Conservation (phyloP, 1,284 basidiomycete species). For the Xanthoconium separans region DNA sequence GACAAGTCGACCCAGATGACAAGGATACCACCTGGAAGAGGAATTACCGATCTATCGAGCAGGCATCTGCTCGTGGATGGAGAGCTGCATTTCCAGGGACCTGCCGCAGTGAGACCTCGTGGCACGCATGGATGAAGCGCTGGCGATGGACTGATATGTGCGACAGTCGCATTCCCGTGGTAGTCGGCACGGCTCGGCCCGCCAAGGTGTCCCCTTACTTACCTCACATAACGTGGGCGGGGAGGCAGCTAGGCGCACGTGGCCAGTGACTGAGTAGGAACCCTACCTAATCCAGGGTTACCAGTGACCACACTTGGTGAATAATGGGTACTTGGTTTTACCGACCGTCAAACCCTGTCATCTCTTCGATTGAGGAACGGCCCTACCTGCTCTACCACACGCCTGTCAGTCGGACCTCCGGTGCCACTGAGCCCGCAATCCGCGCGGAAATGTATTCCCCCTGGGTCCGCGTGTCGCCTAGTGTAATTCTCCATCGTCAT, state of each 20-base stretch:
- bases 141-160: slow-evolving; percentile 16
- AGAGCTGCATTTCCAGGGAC: slow-evolving; percentile 17
- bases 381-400: slow-evolving; percentile 4
- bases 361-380: slow-evolving; percentile 2
- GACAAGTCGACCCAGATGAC: slow-evolving; percentile 13
- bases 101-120: slow-evolving; percentile 17
- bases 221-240: slow-evolving; percentile 15
- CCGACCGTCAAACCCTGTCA: slow-evolving; percentile 3
- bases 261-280: too few relatives aligned
- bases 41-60: slow-evolving; percentile 11
- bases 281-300: too few relatives aligned
- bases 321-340: slow-evolving; percentile 5
- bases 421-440: slow-evolving; percentile 2
- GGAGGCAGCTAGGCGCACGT: slow-evolving; percentile 12
- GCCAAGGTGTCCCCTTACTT: neutral
- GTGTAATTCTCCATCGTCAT: slow-evolving; percentile 22
- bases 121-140: slow-evolving; percentile 17
- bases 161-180: slow-evolving; percentile 25
- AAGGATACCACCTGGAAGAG: neutral
- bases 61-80: slow-evolving; percentile 8
- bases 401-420: slow-evolving; percentile 14
- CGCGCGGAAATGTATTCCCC: neutral
- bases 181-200: slow-evolving; percentile 11
- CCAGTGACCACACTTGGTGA: neutral
- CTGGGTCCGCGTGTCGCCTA: slow-evolving; percentile 12